A percentile compares a stretch with the other conserved stretches of the same genome.
Evolutionary conservation across 2,329 filamentous ascomycete species (phyloP).

Genomic region (Colletotrichum destructivum): DNA sequence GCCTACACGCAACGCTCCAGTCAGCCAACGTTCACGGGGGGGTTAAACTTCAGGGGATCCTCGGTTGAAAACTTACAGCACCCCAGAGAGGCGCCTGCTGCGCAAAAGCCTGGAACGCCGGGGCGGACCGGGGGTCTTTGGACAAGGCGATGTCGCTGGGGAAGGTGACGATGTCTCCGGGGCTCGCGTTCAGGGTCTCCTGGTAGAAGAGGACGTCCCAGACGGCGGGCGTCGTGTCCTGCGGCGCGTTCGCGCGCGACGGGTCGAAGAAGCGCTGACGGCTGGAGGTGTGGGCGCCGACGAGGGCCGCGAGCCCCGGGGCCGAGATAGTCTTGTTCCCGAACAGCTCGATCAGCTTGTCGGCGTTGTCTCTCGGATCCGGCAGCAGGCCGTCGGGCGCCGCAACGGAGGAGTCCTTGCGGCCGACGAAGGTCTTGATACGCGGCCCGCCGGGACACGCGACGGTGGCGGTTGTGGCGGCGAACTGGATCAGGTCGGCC

Average conservation of each 20-base stretch:
- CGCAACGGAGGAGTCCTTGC: slow-evolving; percentile 59
- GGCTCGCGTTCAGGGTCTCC: slow-evolving; percentile 53
- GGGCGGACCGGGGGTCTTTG: slow-evolving; percentile 52
- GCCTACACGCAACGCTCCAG: slow-evolving; percentile 50
- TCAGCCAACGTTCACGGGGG: no score
- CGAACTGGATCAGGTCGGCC: slow-evolving; percentile 70
- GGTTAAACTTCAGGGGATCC: no score
- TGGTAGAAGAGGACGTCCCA: slow-evolving; percentile 69
- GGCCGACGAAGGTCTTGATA: slow-evolving; percentile 66
- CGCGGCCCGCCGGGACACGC: slow-evolving; percentile 63
- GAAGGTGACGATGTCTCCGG: slow-evolving; percentile 58
- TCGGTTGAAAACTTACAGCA: slow-evolving; percentile 49
- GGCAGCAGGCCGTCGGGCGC: slow-evolving; percentile 62
- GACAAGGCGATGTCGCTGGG: slow-evolving; percentile 58
- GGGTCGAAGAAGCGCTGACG: slow-evolving; percentile 62
- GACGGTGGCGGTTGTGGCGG: slow-evolving; percentile 64
- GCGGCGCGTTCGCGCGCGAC: slow-evolving; percentile 58
- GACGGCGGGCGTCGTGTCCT: slow-evolving; percentile 66
- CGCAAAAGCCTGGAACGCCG: slow-evolving; percentile 57
- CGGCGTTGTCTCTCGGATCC: slow-evolving; percentile 56
- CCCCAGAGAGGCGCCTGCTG: slow-evolving; percentile 57
- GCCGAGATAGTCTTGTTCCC: slow-evolving; percentile 67
- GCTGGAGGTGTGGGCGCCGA: slow-evolving; percentile 68
- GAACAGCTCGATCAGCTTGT: slow-evolving; percentile 64
- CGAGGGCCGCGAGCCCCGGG: slow-evolving; percentile 65